These are phyloP conservation scores for Elsinoe ampelina DNA, from an alignment of 2,329 filamentous ascomycete genomes.

Conservation along the genomic window DNA sequence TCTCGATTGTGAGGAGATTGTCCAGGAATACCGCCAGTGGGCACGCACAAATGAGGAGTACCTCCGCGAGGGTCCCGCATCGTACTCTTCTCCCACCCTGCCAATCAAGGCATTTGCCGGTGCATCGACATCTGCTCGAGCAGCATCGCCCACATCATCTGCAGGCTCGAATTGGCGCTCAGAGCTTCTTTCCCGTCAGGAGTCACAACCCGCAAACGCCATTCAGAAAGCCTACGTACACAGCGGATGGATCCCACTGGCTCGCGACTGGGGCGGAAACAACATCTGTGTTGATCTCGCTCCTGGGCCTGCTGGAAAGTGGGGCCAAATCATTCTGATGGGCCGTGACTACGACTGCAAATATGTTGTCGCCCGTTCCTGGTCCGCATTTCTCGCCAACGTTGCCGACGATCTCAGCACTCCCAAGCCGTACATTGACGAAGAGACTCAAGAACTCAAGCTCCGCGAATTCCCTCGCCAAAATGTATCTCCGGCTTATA, in stretches of 20 bases:
- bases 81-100: slow-evolving; percentile 50
- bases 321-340: slow-evolving; percentile 95
- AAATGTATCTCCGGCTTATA: slow-evolving; percentile 83
- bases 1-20: slow-evolving; percentile 94
- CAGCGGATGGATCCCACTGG: slow-evolving; percentile 88
- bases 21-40: slow-evolving; percentile 98
- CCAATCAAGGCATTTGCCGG: slow-evolving; percentile 65
- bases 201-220: slow-evolving; percentile 75
- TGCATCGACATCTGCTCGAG: slow-evolving; percentile 57
- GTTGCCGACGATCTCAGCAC: slow-evolving; percentile 86
- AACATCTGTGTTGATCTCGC: slow-evolving; percentile 89
- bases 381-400: slow-evolving; percentile 75
- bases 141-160: slow-evolving; percentile 39
- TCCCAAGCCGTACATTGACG: slow-evolving; percentile 84
- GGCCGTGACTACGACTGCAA: slow-evolving; percentile 98
- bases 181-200: slow-evolving; percentile 73
- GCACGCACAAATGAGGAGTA: slow-evolving; percentile 86
- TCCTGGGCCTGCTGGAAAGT: slow-evolving; percentile 78
- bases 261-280: slow-evolving; percentile 97
- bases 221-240: slow-evolving; percentile 92
- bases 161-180: slow-evolving; percentile 58
- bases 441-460: slow-evolving; percentile 85
- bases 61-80: slow-evolving; percentile 37
- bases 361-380: slow-evolving; percentile 89
- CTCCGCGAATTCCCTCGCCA: slow-evolving; percentile 82